Conservation (phyloP, 345 rosid genomes). For the Crucihimalaya himalaica region DNA sequence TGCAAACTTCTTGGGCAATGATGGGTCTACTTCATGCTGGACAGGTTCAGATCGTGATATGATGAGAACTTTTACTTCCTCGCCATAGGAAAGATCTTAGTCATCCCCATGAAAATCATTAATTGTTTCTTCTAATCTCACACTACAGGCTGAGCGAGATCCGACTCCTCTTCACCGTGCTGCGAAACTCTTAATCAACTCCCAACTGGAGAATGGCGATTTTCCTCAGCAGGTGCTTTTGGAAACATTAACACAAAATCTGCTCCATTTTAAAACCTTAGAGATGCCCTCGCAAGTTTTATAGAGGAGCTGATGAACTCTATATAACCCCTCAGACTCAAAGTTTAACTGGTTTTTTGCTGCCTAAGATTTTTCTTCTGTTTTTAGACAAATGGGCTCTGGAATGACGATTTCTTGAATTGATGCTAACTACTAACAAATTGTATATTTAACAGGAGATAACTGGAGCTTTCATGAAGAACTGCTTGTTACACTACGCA, state of each 20-base stretch:
- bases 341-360: neutral
- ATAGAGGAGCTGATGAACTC: neutral
- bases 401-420: neutral
- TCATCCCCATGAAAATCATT: neutral
- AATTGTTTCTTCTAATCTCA: neutral
- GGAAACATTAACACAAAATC: neutral
- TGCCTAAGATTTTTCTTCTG: neutral
- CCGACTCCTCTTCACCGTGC: slow-evolving; percentile 62
- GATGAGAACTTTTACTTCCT: neutral
- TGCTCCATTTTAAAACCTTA: neutral
- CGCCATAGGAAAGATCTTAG: neutral
- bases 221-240: slow-evolving; percentile 60
- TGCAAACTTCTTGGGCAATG: slow-evolving; percentile 44
- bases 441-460: slow-evolving; percentile 51
- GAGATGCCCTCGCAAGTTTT: neutral
- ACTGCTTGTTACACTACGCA: slow-evolving; percentile 79
- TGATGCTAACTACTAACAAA: slow-evolving; percentile 11
- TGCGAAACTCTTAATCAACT: slow-evolving; percentile 65
- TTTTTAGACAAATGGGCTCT: slow-evolving; percentile 5
- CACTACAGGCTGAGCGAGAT: slow-evolving; percentile 54
- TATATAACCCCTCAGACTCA: neutral
- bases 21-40: slow-evolving; percentile 45
- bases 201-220: slow-evolving; percentile 64
- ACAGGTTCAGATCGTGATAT: slow-evolving; percentile 28
- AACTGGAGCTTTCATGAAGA: slow-evolving; percentile 74